phyloP scores from a whole-genome alignment of 768 basidiomycete species.

The Collybia nuda region DNA sequence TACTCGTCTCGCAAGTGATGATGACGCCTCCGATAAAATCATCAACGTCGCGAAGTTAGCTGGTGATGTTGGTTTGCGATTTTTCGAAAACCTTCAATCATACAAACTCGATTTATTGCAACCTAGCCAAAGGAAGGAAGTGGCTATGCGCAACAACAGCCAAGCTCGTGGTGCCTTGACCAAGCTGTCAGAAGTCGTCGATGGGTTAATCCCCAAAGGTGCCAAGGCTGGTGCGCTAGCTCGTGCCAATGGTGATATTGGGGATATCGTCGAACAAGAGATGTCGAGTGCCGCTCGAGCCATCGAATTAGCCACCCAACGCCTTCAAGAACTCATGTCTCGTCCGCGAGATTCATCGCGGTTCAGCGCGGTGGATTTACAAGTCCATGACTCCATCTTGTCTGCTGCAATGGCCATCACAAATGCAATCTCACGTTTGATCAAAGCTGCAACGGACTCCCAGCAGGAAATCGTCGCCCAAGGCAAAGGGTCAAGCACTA shows the following conservation, averaged over 20 bases:
- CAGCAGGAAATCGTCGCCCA: slow-evolving; percentile 98
- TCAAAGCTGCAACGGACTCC: slow-evolving; percentile 95
- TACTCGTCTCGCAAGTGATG: slow-evolving; percentile 87
- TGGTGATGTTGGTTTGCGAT: slow-evolving; percentile 85
- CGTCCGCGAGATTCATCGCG: slow-evolving; percentile 86
- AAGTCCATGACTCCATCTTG: slow-evolving; percentile 98
- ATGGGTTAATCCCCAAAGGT: slow-evolving; percentile 83
- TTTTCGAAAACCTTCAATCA: slow-evolving; percentile 95
- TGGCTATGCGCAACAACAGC: slow-evolving; percentile 87
- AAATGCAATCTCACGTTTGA: slow-evolving; percentile 89
- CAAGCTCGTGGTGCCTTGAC: slow-evolving; percentile 80
- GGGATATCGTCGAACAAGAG: slow-evolving; percentile 94
- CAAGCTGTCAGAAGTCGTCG: slow-evolving; percentile 86
- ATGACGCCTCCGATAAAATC: slow-evolving; percentile 91
- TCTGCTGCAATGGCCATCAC: slow-evolving; percentile 94
- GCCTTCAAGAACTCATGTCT: slow-evolving; percentile 87
- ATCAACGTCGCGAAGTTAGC: slow-evolving; percentile 79
- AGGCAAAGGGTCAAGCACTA: slow-evolving; percentile 89
- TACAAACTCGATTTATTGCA: slow-evolving; percentile 88
- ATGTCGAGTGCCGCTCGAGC: slow-evolving; percentile 92
- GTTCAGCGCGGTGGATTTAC: slow-evolving; percentile 88
- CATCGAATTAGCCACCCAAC: slow-evolving; percentile 90
- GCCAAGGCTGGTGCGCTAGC: slow-evolving; percentile 66
- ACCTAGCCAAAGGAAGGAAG: slow-evolving; percentile 74
- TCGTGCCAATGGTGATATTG: slow-evolving; percentile 88